Conservation (phyloP, 2,329 filamentous ascomycete species). For the Epichloe sibirici region DNA sequence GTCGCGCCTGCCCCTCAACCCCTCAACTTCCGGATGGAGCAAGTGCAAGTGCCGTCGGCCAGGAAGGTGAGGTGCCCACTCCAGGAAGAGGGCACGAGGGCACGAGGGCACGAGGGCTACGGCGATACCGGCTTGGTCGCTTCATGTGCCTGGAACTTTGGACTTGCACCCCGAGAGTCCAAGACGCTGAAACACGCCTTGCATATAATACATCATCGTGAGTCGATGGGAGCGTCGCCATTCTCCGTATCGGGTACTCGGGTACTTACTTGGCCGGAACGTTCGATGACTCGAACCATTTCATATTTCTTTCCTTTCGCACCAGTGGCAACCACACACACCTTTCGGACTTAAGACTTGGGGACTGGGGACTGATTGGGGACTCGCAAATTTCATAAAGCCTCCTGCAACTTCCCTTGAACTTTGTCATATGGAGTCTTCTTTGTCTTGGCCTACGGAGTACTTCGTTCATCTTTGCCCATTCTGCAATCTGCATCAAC, state of each 20-base stretch:
- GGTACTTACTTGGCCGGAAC: not conserved
- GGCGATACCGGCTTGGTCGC: not conserved
- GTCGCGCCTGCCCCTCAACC: not conserved
- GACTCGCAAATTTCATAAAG: not conserved
- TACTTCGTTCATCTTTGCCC: not conserved
- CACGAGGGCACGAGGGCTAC: too few species aligned
- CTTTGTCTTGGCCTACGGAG: not conserved
- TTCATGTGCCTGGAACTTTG: not conserved
- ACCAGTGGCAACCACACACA: too few species aligned
- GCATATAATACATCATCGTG: too few species aligned
- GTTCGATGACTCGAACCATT: not conserved
- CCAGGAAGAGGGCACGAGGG: too few species aligned
- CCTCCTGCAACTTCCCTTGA: not conserved
- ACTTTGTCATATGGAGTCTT: not conserved
- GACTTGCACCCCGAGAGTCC: not conserved
- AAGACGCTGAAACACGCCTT: too few species aligned
- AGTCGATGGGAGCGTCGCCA: not conserved
- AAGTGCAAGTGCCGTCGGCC: not conserved
- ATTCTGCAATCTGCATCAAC: not conserved
- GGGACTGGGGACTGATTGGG: too few species aligned
- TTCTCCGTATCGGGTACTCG: not conserved
- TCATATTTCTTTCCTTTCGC: too few species aligned
- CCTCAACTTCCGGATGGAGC: too few species aligned
- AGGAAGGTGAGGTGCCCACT: not conserved
- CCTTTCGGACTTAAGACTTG: too few species aligned